Evolutionary conservation across 2,329 filamentous ascomycete genomes (phyloP), one percentile per base, ranked within the genome.

Genomic region (Aspergillus proliferans): DNA sequence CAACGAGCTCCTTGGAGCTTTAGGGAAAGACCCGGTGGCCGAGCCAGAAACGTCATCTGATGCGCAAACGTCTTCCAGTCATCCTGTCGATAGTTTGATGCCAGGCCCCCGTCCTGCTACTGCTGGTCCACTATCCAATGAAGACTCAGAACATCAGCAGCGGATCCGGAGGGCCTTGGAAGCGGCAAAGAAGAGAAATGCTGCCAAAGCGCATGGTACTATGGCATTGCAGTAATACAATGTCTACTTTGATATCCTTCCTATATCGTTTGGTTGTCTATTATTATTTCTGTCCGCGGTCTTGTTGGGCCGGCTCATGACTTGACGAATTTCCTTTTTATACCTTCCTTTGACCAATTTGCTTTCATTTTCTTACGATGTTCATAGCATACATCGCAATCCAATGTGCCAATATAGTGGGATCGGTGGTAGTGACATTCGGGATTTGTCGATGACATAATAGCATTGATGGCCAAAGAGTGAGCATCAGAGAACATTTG

Each of bases 141-240:
- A 63, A 15, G 70, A 74, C 47, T 56, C 61, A 10, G 71, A 75
- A 51, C 75, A 75, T 56, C 68, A 76, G 51, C 65, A 71, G 50
- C 68, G 77, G 53, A 59, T 79, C 45, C 72, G 71, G 42, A 72
- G 65, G 53, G 77, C 77, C 28, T 59, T 81, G 47, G 76, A 80
- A 52, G 72, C 75, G 49, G 78, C 78, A 7, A 80, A 80, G 66
- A 72, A 68, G 63, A 70, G 78, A 52, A 80, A 81, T 63, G 75
- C 70, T 5, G 65, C 63, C 28, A 40, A 66, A 61, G 36, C 51
- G 47, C 41, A 57, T 55, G 40, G 48, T 54, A 46, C 56, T 42
- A 50, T 50, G 18, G 19, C 15, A 19, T 30, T 30, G 26, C 26
- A 30, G 26, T 30, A 30, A 30, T 22, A 24, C n/a, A 43, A 34